These are phyloP conservation scores for Gloeophyllum trabeum DNA, from an alignment of 768 basidiomycete species.

Conservation along the genomic window DNA sequence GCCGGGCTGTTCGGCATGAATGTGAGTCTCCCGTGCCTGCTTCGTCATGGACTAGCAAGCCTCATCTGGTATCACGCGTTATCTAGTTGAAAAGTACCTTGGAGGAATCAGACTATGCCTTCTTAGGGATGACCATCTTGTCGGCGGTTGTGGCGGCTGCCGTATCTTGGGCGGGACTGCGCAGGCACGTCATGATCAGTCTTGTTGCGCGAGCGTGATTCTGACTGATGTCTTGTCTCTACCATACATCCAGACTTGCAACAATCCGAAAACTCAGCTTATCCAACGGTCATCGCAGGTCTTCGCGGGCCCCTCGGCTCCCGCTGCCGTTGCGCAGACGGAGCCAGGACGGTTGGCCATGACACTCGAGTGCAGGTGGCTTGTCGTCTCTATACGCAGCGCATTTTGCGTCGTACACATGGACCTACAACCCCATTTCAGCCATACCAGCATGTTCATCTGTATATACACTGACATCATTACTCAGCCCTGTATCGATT, in stretches of 20 bases:
- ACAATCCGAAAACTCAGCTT: constrained; percentile 21
- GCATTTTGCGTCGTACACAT: no score
- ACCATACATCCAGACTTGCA: constrained; percentile 23
- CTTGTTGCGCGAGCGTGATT: constrained; percentile 7
- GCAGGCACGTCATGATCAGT: constrained; percentile 29
- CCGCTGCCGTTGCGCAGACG: constrained; percentile 10
- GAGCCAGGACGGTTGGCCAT: background rate
- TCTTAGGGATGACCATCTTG: constrained; percentile 49
- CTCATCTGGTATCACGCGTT: constrained; percentile 4
- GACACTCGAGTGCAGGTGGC: no score
- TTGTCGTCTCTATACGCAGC: no score
- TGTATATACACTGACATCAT: no score
- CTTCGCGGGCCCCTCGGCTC: constrained; percentile 7
- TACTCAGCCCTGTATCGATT: no score
- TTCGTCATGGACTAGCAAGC: constrained; percentile 6
- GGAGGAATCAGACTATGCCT: constrained; percentile 66
- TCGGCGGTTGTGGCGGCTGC: constrained; percentile 48
- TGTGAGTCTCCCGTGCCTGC: constrained; percentile 33
- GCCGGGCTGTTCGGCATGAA: constrained; percentile 97
- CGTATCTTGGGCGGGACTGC: constrained; percentile 56
- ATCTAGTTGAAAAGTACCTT: constrained; percentile 61
- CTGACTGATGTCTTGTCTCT: constrained; percentile 6
- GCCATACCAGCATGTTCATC: no score
- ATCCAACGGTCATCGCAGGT: constrained; percentile 10
- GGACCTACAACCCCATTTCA: no score